Conservation (phyloP, 164 flowering plant genomes). For the Brasenia schreberi region DNA sequence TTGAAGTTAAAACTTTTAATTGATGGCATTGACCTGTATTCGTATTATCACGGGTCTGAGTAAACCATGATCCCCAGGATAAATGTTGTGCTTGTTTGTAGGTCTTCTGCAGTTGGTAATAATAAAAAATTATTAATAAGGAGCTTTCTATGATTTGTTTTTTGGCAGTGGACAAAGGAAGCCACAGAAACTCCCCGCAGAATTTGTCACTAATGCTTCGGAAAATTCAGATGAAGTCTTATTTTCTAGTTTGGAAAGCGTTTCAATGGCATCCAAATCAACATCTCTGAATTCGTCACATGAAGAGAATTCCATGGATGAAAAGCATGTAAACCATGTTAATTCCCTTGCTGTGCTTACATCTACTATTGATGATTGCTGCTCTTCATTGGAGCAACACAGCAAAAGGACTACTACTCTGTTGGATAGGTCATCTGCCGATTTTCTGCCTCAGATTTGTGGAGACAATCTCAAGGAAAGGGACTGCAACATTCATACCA, state of each 20-base stretch:
- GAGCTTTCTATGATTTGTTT: conserved; percentile 12
- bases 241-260: conserved; percentile 14
- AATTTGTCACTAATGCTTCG: conserved; percentile 7
- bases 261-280: conserved; percentile 12
- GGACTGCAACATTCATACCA: neutral
- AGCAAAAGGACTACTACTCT: conserved; percentile 11
- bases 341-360: conserved; percentile 39
- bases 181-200: conserved; percentile 4
- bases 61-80: neutral
- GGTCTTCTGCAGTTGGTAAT: too few relatives aligned
- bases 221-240: conserved; percentile 13
- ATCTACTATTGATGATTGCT: conserved; percentile 28
- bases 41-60: neutral
- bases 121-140: neutral
- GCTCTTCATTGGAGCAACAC: conserved; percentile 7
- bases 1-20: neutral
- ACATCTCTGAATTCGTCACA: conserved; percentile 19
- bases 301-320: conserved; percentile 20
- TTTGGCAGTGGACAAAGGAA: conserved; percentile 17
- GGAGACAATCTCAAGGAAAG: conserved; percentile 14
- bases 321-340: conserved; percentile 34
- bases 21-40: neutral
- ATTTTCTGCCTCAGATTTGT: conserved; percentile 6
- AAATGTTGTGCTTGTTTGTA: neutral
- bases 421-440: conserved; percentile 12